A percentile compares a stretch with the other conserved stretches of the same genome.
These are phyloP conservation scores for Puccinia hordei DNA, from an alignment of 1,284 basidiomycete species.

Conservation along the genomic window DNA sequence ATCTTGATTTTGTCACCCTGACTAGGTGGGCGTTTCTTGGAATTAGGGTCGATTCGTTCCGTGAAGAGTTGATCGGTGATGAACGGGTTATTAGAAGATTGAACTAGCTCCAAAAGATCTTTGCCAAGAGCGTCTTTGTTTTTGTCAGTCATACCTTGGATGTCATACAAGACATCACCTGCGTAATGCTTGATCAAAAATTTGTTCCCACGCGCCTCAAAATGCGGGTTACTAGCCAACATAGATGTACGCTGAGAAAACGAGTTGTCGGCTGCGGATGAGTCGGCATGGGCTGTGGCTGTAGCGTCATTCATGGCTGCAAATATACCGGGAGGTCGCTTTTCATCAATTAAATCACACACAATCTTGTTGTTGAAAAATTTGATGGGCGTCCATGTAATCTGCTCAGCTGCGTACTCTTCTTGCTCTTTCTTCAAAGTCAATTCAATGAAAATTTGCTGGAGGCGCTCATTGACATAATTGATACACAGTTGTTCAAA, in stretches of 20 bases:
- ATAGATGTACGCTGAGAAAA: slow-evolving; percentile 86
- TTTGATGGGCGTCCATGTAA: slow-evolving; percentile 99
- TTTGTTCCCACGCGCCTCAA: slow-evolving; percentile 84
- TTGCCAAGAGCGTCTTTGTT: slow-evolving; percentile 98
- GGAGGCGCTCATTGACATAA: slow-evolving; percentile 96
- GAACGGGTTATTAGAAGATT: slow-evolving; percentile 76
- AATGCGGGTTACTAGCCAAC: slow-evolving; percentile 72
- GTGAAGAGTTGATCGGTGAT: slow-evolving; percentile 81
- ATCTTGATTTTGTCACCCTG: slow-evolving; percentile 97
- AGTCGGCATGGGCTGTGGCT: slow-evolving; percentile 96
- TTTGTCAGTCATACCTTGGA: slow-evolving; percentile 98
- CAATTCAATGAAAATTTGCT: slow-evolving; percentile 97
- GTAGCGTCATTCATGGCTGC: slow-evolving; percentile 97
- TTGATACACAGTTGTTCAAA: slow-evolving; percentile 99
- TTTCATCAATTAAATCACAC: slow-evolving; percentile 96
- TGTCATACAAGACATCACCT: slow-evolving; percentile 97
- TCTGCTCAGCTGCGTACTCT: slow-evolving; percentile 96
- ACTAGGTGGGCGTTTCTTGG: slow-evolving; percentile 96
- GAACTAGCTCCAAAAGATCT: slow-evolving; percentile 88
- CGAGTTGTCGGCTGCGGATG: slow-evolving; percentile 91
- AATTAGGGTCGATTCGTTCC: slow-evolving; percentile 90
- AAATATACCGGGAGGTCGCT: slow-evolving; percentile 93
- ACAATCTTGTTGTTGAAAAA: slow-evolving; percentile 95
- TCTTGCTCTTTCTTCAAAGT: slow-evolving; percentile 99
- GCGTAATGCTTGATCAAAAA: slow-evolving; percentile 94